Conservation (phyloP, 2,329 filamentous ascomycete species). For the Xylariomycetidae sp. region DNA sequence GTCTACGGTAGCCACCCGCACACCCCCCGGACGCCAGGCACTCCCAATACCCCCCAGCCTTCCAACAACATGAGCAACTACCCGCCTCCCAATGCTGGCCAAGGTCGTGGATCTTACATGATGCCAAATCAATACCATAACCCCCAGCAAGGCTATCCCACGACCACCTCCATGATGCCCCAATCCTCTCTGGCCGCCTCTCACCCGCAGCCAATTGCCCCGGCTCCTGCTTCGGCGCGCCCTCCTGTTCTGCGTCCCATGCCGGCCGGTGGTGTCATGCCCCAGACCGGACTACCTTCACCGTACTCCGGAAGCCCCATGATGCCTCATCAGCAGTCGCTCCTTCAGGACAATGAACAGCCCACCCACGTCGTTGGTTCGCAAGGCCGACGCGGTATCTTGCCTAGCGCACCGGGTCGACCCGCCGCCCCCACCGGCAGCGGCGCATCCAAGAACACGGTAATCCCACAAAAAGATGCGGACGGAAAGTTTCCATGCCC, state of each 20-base stretch:
- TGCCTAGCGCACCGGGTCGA: conserved; percentile 84
- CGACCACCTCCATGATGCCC: conserved; percentile 57
- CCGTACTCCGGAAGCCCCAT: conserved; percentile 54
- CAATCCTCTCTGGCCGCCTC: conserved; percentile 60
- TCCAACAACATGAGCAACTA: conserved; percentile 42
- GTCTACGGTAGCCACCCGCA: conserved; percentile 55
- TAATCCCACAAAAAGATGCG: conserved; percentile 89
- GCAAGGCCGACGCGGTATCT: conserved; percentile 83
- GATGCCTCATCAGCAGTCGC: conserved; percentile 49
- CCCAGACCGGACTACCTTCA: conserved; percentile 49
- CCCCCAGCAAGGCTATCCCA: conserved; percentile 48
- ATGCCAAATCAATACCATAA: conserved; percentile 48
- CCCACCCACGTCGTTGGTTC: conserved; percentile 92
- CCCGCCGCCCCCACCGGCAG: conserved; percentile 71
- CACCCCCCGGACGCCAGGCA: conserved; percentile 57
- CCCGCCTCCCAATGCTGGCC: conserved; percentile 22
- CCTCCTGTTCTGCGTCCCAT: conserved; percentile 63
- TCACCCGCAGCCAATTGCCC: conserved; percentile 71
- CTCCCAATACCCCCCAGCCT: conserved; percentile 55
- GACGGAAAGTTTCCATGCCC: conserved; percentile 98
- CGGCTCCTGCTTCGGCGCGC: conserved; percentile 56
- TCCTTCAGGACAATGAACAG: conserved; percentile 53
- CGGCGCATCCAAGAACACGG: conserved; percentile 66
- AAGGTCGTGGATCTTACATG: conserved; percentile 47
- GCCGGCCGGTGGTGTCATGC: conserved; percentile 60